Base-by-base conservation (phyloP, 768 basidiomycete species). In the Psilocybe azurescens region DNA sequence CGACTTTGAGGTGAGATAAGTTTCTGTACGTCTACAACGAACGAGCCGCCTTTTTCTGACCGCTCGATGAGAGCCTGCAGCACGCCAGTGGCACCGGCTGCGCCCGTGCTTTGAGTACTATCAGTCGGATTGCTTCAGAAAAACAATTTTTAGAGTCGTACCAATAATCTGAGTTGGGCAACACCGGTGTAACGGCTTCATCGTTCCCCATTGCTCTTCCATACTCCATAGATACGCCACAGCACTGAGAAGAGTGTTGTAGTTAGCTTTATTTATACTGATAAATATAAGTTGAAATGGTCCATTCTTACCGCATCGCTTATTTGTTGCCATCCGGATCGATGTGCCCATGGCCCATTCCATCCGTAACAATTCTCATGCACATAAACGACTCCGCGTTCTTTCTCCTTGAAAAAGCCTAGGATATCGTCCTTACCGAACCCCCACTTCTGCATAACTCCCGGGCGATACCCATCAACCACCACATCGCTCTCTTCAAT, bases 351-450 rank as follows among this genome's bases (percentile, higher is more conserved):
- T 2, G 70, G 72, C 1, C 70, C 72, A 59, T 70, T 67, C 69
- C 70, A 73, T 29, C 70, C 72, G 61, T 73, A 73, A 47, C 69
- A 72, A 59, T 73, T 73, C 56, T 72, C 70, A 24, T 64, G 67
- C 4, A 66, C 72, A 60, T 73, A 72, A 51, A 73, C 61, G 2
- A 70, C 59, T 10, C 72, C 72, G 8, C 57, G 53, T 24, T 61
- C 60, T n/a, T 67, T 68, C 28, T 60, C 65, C 29, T 67, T 63
- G 47, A 72, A 64, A 50, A 72, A 39, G 2, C 60, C 64, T 38
- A 74, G 46, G 41, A 74, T 66, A 38, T 67, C 73, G 8, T 75
- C 72, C 58, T 69, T 68, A 1, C 73, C 73, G 50, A 75, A 75
- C 20, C 74, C 74, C 56, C 67, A 71, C 38, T 71, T 70, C 58